Evolutionary conservation across 2,329 filamentous ascomycete species (phyloP).

Genomic region (Coniochaeta prunicola): DNA sequence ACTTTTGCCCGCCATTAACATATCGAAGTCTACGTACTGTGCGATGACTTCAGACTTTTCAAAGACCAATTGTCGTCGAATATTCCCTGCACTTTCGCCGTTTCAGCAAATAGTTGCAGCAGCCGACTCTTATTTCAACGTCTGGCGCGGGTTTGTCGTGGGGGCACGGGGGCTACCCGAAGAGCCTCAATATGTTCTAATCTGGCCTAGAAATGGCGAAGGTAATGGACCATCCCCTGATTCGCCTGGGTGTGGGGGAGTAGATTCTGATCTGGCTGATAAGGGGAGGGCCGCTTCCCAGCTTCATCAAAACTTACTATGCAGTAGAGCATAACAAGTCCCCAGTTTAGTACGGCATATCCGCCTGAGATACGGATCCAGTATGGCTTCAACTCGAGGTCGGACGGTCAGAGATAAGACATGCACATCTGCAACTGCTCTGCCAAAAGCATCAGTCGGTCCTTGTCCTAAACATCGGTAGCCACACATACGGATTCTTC

Average conservation of each 20-base stretch:
- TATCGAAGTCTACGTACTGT: neutral
- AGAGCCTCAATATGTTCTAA: neutral
- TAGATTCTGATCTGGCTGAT: neutral
- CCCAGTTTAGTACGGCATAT: no score
- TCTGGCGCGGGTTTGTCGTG: neutral
- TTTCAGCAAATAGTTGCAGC: neutral
- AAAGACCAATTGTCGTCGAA: neutral
- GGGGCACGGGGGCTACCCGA: constrained; percentile 1
- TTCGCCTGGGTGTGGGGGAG: neutral
- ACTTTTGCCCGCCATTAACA: neutral
- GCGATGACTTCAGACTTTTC: neutral
- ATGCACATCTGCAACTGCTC: neutral
- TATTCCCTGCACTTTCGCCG: neutral
- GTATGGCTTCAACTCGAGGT: neutral
- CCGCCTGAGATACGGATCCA: no score
- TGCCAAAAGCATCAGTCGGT: neutral
- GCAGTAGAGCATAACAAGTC: no score
- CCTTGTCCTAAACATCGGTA: neutral
- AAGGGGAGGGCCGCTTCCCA: neutral
- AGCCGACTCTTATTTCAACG: constrained; percentile 3
- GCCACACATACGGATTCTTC: neutral
- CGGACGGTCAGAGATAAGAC: neutral
- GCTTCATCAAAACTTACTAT: neutral
- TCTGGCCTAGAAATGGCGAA: neutral
- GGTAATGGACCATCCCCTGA: neutral